Evolutionary conservation across 2,329 filamentous ascomycete species (phyloP).

Genomic region (Diplodia sapinea): DNA sequence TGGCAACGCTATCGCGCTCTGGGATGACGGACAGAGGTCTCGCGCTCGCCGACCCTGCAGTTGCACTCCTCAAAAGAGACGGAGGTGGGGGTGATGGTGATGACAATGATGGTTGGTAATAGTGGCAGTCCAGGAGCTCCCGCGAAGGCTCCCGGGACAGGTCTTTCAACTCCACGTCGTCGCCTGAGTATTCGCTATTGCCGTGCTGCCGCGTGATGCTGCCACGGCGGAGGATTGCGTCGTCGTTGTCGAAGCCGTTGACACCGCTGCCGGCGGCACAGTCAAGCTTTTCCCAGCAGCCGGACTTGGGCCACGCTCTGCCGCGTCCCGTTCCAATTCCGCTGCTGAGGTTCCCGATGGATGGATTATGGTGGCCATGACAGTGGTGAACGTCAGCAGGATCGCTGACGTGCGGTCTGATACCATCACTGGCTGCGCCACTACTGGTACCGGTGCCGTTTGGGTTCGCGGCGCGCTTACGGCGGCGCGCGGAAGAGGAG

Average conservation of each 20-base stretch:
- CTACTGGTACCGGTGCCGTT: not conserved
- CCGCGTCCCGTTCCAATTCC: not conserved
- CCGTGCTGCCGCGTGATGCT: not conserved
- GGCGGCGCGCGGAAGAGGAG: conserved; percentile 3
- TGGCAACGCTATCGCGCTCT: not conserved
- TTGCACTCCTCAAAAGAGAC: not conserved
- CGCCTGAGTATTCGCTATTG: not conserved
- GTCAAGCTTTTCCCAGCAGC: conserved; percentile 17
- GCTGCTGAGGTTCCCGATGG: not conserved
- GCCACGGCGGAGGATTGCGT: not conserved
- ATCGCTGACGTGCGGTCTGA: not conserved
- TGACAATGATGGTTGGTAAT: not conserved
- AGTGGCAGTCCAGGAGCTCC: not conserved
- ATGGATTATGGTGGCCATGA: not conserved
- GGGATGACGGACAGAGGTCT: conserved; percentile 10
- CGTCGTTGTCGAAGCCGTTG: not conserved
- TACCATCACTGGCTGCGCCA: not conserved
- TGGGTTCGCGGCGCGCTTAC: not conserved
- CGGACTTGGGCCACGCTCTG: not conserved
- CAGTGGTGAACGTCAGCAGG: not conserved
- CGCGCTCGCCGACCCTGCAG: not conserved
- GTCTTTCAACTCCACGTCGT: not conserved
- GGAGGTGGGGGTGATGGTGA: not conserved
- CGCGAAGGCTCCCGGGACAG: conserved; percentile 2
- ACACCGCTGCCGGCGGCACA: not conserved